Evolutionary conservation across 306 rosid species (phyloP).

Genomic region (Trifolium repens): DNA sequence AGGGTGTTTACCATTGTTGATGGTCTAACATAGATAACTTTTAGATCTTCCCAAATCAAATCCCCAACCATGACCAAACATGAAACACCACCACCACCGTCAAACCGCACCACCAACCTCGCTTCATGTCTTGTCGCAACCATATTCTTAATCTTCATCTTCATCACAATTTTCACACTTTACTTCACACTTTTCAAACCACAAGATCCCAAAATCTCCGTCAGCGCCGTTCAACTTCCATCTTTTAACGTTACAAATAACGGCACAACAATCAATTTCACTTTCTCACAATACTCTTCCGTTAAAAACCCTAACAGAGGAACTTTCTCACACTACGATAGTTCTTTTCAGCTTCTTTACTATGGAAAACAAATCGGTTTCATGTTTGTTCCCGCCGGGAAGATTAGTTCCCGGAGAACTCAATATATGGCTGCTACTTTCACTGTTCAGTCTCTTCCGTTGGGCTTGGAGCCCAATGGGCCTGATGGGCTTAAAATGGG

Average conservation of each 20-base stretch:
- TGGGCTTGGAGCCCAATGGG: constrained; percentile 30
- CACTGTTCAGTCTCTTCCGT: constrained; percentile 65
- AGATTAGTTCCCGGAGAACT: constrained; percentile 68
- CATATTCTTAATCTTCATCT: constrained; percentile 64
- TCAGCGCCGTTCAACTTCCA: constrained; percentile 76
- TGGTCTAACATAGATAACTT: not conserved
- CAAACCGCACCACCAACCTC: constrained; percentile 82
- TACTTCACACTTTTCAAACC: constrained; percentile 87
- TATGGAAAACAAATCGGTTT: constrained; percentile 79
- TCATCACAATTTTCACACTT: constrained; percentile 61
- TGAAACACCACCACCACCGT: constrained; percentile 48
- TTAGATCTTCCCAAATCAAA: not conserved
- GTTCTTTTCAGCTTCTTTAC: constrained; percentile 82
- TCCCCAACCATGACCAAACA: constrained; percentile 56
- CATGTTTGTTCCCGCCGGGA: constrained; percentile 93
- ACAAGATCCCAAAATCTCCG: constrained; percentile 71
- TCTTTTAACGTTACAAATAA: constrained; percentile 70
- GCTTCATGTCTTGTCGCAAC: constrained; percentile 91
- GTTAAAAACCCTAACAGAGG: constrained; percentile 83
- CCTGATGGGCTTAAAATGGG: constrained; percentile 46
- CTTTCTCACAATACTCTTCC: constrained; percentile 85
- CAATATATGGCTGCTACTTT: constrained; percentile 83
- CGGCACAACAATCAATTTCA: constrained; percentile 74
- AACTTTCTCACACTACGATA: constrained; percentile 78
- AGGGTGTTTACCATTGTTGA: too few species aligned